Evolutionary conservation across 768 basidiomycete species (phyloP), one percentile per base, ranked within the genome.

Genomic region (Gloeostereum incarnatum): DNA sequence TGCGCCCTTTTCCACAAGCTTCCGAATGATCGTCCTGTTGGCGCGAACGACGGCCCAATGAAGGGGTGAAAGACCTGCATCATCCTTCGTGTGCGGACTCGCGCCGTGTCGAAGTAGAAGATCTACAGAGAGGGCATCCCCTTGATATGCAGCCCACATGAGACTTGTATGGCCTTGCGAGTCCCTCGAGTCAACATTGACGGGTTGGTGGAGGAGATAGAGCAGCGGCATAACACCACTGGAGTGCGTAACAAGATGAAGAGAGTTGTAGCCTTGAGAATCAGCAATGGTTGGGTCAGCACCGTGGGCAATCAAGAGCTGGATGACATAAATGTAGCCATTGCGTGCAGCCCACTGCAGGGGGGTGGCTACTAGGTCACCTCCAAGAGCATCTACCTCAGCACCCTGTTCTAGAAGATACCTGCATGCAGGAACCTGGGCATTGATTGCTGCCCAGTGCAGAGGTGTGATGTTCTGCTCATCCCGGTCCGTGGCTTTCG

Each of bases 111-210:
- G 75, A 36, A 99, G 69, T 29, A 99, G 61, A 32, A 98, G 59
- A 45, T 97, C 92, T 4, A 98, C 92, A 2, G 87, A 90, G 23
- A 98, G 73, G 2, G 91, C 92, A 53, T 99, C 96, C 32, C 96
- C 96, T 56, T 99, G 96, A 59, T 98, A 99, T 6, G 91, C 89
- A 4, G 96, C 96, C 96, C 96, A 99, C 89, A 97, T 96, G 35
- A 98, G 69, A 0, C 88, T 72, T 0, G 94, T 96, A 54, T 98
- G 96, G 0, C 96, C 96, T 50, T 89, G 85, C 1, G 80, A 68
- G 57, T 99, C 96, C 27, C 80, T 73, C 33, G 83, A 82, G 55
- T 99, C 96, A 42, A 97, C 83, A 30, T 78, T 81, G 45, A 99
- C 75, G 2, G 93, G 92, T 55, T 97, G 93, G 54, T 94, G 89